Evolutionary conservation across 2,329 filamentous ascomycete species (phyloP).

Genomic region (Zasmidium citrigriseum): DNA sequence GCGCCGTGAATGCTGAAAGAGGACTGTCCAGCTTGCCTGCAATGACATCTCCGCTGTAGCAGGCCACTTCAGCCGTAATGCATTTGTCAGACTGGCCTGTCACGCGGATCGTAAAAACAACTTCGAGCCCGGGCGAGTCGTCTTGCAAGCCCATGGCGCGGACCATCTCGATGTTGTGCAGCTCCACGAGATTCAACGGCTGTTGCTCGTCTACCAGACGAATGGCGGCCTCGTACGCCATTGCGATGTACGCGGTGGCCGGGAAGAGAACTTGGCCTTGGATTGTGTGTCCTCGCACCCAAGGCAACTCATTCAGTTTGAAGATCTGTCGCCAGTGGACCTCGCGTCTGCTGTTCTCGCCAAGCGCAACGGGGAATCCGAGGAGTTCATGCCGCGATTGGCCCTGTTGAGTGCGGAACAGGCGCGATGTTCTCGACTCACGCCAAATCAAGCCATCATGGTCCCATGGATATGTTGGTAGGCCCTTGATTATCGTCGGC

Average conservation of each 20-base stretch:
- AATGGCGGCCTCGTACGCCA: slow-evolving; percentile 21
- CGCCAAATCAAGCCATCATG: slow-evolving; percentile 19
- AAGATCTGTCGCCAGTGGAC: slow-evolving; percentile 12
- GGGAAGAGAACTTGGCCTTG: slow-evolving; percentile 36
- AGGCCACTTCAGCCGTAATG: slow-evolving; percentile 35
- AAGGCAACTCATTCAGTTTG: slow-evolving; percentile 27
- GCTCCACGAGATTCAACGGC: slow-evolving; percentile 21
- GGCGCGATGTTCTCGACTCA: slow-evolving; percentile 13
- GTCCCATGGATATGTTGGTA: slow-evolving; percentile 21
- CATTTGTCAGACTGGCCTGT: slow-evolving; percentile 27
- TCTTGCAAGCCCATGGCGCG: slow-evolving; percentile 1
- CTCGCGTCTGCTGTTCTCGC: not conserved
- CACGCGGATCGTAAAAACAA: slow-evolving; percentile 31
- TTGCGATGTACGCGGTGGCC: slow-evolving; percentile 24
- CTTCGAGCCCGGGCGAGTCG: not conserved
- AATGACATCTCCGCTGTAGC: not conserved
- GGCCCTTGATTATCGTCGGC: slow-evolving; percentile 3
- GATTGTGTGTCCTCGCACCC: slow-evolving; percentile 38
- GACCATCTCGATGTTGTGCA: slow-evolving; percentile 19
- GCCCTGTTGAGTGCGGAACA: slow-evolving; percentile 9
- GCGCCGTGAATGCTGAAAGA: slow-evolving; percentile 28
- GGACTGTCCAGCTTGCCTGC: not conserved
- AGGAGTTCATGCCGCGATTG: not conserved
- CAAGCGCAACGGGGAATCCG: not conserved
- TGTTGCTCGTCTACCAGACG: slow-evolving; percentile 14